Conservation (phyloP, 495 filamentous ascomycete species). For the Annulohypoxylon moriforme region DNA sequence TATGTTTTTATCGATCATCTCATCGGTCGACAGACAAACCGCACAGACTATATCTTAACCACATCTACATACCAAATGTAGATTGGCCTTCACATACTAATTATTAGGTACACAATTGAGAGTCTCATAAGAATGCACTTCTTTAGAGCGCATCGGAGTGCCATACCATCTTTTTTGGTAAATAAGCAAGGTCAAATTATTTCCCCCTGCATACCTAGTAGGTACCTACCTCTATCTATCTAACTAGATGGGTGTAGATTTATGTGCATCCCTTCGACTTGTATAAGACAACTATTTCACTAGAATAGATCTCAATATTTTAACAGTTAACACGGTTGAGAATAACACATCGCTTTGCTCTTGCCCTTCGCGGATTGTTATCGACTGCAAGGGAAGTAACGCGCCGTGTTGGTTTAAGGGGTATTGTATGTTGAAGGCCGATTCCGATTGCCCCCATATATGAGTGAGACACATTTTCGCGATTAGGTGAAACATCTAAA, state of each 20-base stretch:
- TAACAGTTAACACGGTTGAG: background rate
- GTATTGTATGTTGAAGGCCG: background rate
- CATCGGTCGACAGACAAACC: slow-evolving; percentile 23
- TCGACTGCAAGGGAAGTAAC: background rate
- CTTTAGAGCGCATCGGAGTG: background rate
- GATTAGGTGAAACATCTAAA: background rate
- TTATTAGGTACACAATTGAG: slow-evolving; percentile 18
- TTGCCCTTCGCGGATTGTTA: background rate
- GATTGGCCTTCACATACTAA: background rate
- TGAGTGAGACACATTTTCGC: background rate
- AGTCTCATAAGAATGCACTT: slow-evolving; percentile 11
- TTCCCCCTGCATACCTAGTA: background rate
- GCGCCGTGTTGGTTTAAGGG: background rate
- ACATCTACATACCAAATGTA: slow-evolving; percentile 11
- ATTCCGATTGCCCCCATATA: background rate
- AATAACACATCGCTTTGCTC: background rate
- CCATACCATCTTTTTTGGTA: too few relatives aligned
- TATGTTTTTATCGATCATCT: slow-evolving; percentile 19
- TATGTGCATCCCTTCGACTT: background rate
- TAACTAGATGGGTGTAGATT: background rate
- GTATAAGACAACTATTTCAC: background rate
- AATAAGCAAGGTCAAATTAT: background rate
- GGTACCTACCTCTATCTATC: background rate
- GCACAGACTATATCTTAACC: slow-evolving; percentile 24
- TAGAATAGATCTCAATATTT: background rate